Evolutionary conservation across 805 yeast genomes (phyloP).

Genomic region (Pichia membranifaciens): DNA sequence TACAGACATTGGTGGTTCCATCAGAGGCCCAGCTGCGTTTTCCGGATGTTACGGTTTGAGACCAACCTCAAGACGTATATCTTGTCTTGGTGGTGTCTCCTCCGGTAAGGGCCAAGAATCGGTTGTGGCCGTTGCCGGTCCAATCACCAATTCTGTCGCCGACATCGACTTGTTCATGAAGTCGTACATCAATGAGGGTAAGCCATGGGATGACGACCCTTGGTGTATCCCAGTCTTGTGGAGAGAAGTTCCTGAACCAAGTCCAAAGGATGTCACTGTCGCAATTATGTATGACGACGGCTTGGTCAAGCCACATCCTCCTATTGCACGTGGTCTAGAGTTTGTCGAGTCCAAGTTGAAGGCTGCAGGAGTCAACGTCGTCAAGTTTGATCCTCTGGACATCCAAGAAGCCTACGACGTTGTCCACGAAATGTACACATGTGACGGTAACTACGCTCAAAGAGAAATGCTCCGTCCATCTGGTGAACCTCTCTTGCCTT

Average conservation of each 20-base stretch:
- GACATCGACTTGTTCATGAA: conserved; percentile 69
- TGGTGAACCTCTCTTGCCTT: conserved; percentile 64
- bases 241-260: conserved; percentile 38
- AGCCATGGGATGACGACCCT: conserved; percentile 53
- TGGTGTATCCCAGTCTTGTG: conserved; percentile 46
- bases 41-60: conserved; percentile 58
- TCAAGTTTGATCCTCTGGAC: conserved; percentile 52
- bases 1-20: conserved; percentile 68
- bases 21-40: conserved; percentile 64
- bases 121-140: conserved; percentile 62
- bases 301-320: conserved; percentile 61
- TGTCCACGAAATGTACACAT: conserved; percentile 49
- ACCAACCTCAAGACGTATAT: conserved; percentile 53
- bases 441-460: conserved; percentile 64
- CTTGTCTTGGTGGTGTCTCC: conserved; percentile 43
- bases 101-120: conserved; percentile 61
- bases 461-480: conserved; percentile 45
- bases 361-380: conserved; percentile 53
- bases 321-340: conserved; percentile 52
- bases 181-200: conserved; percentile 51
- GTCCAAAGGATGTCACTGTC: conserved; percentile 44
- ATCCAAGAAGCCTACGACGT: conserved; percentile 55
- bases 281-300: conserved; percentile 64
- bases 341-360: conserved; percentile 47
- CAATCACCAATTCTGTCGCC: conserved; percentile 56